Percentiles rank a stretch among this genome's conserved stretches.
phyloP scores from a whole-genome alignment of 2,329 filamentous ascomycete species.

The Alternaria longipes region DNA sequence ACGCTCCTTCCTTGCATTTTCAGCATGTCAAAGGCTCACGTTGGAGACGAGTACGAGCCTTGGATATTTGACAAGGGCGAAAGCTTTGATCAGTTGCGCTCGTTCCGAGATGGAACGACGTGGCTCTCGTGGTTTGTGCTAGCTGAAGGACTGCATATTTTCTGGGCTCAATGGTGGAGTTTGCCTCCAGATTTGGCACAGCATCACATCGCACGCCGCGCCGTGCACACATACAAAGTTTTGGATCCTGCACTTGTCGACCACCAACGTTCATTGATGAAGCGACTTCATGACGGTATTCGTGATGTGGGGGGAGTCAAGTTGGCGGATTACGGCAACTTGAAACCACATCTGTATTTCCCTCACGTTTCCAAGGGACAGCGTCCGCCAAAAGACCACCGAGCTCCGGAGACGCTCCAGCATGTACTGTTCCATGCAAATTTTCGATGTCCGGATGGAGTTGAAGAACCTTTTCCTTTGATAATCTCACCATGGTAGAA shows the following conservation, averaged over 20 bases:
- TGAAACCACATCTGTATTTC: not conserved
- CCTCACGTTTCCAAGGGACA: not conserved
- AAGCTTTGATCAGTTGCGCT: constrained; percentile 37
- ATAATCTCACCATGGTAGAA: not conserved
- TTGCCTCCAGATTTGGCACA: constrained; percentile 17
- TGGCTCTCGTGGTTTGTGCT: constrained; percentile 49
- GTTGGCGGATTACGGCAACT: not conserved
- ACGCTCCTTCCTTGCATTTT: constrained; percentile 41
- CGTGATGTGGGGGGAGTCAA: not conserved
- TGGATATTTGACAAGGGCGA: constrained; percentile 43
- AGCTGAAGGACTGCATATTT: constrained; percentile 41
- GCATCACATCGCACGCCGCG: constrained; percentile 42
- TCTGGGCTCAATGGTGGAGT: constrained; percentile 46
- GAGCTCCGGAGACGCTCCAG: not conserved
- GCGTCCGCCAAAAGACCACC: not conserved
- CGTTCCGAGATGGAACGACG: constrained; percentile 37
- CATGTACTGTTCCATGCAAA: not conserved
- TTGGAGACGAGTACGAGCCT: constrained; percentile 34
- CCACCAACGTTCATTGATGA: not conserved
- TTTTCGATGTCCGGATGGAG: not conserved
- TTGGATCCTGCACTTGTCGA: constrained; percentile 13
- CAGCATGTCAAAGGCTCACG: constrained; percentile 35
- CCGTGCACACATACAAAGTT: constrained; percentile 27
- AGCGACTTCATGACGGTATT: not conserved
- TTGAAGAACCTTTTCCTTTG: not conserved